phyloP scores from a whole-genome alignment of 768 basidiomycete species.

The Mycena vitilis region DNA sequence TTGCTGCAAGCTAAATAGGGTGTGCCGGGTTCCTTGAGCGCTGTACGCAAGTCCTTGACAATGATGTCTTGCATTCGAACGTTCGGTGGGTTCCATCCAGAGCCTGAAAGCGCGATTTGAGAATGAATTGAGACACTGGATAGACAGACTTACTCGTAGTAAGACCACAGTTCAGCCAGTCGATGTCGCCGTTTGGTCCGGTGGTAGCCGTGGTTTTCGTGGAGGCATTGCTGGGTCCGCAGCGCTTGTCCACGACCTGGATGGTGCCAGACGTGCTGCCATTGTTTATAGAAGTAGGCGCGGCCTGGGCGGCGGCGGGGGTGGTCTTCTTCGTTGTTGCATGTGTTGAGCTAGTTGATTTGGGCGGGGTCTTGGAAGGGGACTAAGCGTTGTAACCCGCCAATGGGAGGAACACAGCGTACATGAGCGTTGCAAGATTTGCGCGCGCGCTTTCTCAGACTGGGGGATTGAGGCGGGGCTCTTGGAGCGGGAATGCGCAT shows the following conservation, averaged over 20 bases:
- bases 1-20: constrained; percentile 71
- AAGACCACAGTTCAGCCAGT: constrained; percentile 86
- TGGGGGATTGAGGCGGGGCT: constrained; percentile 11
- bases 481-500: constrained; percentile 44
- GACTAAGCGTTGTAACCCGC: neutral
- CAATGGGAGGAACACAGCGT: neutral
- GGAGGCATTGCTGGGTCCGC: constrained; percentile 64
- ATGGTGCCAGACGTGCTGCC: constrained; percentile 43
- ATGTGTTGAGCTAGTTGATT: neutral
- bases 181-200: constrained; percentile 79
- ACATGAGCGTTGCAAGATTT: constrained; percentile 30
- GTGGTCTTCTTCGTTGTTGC: constrained; percentile 6
- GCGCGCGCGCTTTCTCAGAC: constrained; percentile 18
- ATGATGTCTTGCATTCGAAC: constrained; percentile 65
- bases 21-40: constrained; percentile 59
- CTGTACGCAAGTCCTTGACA: constrained; percentile 56
- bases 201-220: constrained; percentile 55
- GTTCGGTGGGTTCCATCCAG: constrained; percentile 80
- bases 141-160: constrained; percentile 44
- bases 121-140: neutral
- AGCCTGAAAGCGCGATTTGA: constrained; percentile 13
- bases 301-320: constrained; percentile 4
- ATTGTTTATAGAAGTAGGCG: neutral
- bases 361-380: neutral
- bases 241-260: constrained; percentile 49